A percentile compares a stretch with the other conserved stretches of the same genome.
Conservation (phyloP, 2,329 filamentous ascomycete genomes). For the Plenodomus biglobosus region DNA sequence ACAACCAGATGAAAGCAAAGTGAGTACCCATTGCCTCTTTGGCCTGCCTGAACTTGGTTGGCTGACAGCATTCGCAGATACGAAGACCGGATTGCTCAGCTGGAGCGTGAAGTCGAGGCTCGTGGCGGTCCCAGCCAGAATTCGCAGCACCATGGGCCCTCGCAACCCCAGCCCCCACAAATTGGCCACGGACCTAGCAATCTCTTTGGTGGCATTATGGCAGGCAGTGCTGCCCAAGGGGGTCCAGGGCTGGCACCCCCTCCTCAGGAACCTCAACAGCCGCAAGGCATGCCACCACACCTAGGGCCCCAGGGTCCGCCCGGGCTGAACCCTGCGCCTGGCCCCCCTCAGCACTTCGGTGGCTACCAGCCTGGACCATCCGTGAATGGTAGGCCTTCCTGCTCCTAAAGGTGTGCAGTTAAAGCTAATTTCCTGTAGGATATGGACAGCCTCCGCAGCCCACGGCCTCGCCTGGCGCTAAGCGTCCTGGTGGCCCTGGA, state of each 20-base stretch:
- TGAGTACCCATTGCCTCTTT: conserved; percentile 51
- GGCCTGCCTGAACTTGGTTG: background rate
- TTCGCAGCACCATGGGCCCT: conserved; percentile 75
- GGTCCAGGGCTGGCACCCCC: conserved; percentile 79
- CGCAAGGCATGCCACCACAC: conserved; percentile 60
- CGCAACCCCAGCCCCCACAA: conserved; percentile 79
- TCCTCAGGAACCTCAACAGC: conserved; percentile 61
- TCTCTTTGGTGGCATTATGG: conserved; percentile 94
- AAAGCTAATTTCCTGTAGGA: conserved; percentile 49
- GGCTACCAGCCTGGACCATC: conserved; percentile 65
- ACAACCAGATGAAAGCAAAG: conserved; percentile 89
- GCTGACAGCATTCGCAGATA: conserved; percentile 64
- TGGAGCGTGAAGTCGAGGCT: conserved; percentile 84
- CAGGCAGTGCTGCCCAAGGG: conserved; percentile 78
- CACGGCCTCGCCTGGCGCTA: conserved; percentile 82
- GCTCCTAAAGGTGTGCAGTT: background rate
- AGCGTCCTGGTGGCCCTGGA: conserved; percentile 66
- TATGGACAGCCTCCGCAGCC: conserved; percentile 84
- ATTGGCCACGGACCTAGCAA: conserved; percentile 87
- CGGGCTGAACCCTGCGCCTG: conserved; percentile 59
- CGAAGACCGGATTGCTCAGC: conserved; percentile 82
- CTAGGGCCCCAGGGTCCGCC: conserved; percentile 77
- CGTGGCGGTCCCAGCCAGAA: conserved; percentile 67
- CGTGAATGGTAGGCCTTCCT: conserved; percentile 58
- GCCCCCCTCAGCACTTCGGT: conserved; percentile 70